Conservation (phyloP, 768 basidiomycete genomes). For the Rhodosporidiobolus sp. region DNA sequence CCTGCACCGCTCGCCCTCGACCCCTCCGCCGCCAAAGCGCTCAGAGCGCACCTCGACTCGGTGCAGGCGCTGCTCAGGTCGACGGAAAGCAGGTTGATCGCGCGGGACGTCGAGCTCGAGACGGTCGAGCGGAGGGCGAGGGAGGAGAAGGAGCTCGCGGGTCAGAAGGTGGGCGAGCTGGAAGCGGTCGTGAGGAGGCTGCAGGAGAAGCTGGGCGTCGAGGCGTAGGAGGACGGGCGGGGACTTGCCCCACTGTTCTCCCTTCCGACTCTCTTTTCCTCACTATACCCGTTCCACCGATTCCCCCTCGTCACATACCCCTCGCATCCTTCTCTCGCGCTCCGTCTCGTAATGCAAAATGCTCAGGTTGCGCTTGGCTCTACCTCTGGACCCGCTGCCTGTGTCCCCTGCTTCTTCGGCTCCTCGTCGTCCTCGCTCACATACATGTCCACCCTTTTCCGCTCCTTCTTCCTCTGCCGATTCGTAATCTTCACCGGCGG, state of each 20-base stretch:
- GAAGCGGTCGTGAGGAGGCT: conserved; percentile 4
- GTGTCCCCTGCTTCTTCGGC: background rate
- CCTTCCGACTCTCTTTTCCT: background rate
- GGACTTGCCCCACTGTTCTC: background rate
- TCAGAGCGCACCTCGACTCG: conserved; percentile 27
- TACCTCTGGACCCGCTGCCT: background rate
- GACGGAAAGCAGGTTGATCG: conserved; percentile 29
- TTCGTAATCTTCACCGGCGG: conserved; percentile 1
- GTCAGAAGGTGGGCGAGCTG: background rate
- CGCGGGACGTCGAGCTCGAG: conserved; percentile 27
- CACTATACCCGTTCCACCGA: background rate
- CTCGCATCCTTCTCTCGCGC: no score
- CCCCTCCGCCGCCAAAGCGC: background rate
- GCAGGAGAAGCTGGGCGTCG: background rate
- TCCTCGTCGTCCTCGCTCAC: conserved; percentile 17
- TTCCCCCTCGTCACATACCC: background rate
- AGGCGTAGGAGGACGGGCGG: background rate
- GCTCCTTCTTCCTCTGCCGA: conserved; percentile 10
- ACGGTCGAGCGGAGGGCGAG: conserved; percentile 26
- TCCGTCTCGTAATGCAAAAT: background rate
- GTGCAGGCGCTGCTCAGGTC: conserved; percentile 30
- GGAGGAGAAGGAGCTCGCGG: background rate
- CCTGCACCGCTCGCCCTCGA: background rate
- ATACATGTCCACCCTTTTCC: conserved; percentile 13
- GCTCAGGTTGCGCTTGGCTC: background rate